Conservation (phyloP, 768 basidiomycete species). For the Mycena vulgaris region DNA sequence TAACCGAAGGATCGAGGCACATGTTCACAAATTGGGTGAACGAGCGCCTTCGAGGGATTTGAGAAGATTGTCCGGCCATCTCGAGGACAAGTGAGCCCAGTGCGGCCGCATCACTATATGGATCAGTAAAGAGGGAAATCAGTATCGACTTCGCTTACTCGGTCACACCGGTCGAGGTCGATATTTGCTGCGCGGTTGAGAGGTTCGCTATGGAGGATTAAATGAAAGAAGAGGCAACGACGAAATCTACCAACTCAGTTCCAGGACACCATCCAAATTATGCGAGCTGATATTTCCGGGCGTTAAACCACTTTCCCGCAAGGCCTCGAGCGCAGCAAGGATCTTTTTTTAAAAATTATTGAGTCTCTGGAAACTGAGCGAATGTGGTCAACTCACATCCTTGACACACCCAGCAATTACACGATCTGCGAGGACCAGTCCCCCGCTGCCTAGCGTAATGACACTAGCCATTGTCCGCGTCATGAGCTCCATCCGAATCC, state of each 20-base stretch:
- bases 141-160: background rate
- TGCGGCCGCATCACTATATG: slow-evolving; percentile 59
- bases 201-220: slow-evolving; percentile 19
- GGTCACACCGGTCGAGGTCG: background rate
- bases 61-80: slow-evolving; percentile 51
- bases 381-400: slow-evolving; percentile 57
- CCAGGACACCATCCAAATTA: slow-evolving; percentile 66
- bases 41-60: background rate
- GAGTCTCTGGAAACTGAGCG: too few relatives aligned
- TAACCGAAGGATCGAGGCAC: slow-evolving; percentile 41
- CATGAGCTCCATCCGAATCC: slow-evolving; percentile 78
- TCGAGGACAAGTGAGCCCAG: slow-evolving; percentile 71
- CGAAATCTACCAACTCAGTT: slow-evolving; percentile 64
- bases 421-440: slow-evolving; percentile 60
- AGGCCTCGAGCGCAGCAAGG: slow-evolving; percentile 61
- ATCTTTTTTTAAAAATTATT: slow-evolving; percentile 49
- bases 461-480: slow-evolving; percentile 71
- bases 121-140: background rate
- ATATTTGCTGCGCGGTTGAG: background rate
- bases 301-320: slow-evolving; percentile 62
- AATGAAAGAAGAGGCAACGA: background rate
- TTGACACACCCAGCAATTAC: slow-evolving; percentile 64
- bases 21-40: slow-evolving; percentile 39
- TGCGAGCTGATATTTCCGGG: slow-evolving; percentile 72
- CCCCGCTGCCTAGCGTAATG: slow-evolving; percentile 61